phyloP scores from a whole-genome alignment of 345 rosid genomes.

The Boechera divaricarpa region DNA sequence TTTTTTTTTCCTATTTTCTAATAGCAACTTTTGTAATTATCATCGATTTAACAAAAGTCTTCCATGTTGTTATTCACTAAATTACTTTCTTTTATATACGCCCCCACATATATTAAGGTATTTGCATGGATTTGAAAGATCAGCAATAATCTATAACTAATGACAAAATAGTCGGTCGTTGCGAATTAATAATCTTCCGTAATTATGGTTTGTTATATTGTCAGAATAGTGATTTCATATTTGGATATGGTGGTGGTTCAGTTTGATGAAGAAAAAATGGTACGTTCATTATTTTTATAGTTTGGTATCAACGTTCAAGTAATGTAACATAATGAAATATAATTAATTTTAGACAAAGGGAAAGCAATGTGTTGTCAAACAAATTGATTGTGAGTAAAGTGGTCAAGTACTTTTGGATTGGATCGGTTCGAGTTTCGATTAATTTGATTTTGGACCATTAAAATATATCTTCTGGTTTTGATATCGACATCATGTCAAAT shows the following conservation, averaged over 20 bases:
- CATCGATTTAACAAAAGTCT: background rate
- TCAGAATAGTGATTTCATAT: conserved; percentile 7
- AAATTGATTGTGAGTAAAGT: background rate
- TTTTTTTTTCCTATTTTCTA: background rate
- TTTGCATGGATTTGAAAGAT: conserved; percentile 38
- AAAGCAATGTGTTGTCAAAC: background rate
- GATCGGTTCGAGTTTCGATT: background rate
- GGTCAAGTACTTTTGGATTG: background rate
- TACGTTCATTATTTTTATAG: background rate
- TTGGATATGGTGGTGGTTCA: conserved; percentile 10
- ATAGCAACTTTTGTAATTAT: background rate
- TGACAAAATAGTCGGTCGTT: conserved; percentile 11
- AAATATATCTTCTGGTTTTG: too few relatives aligned
- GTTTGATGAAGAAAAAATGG: background rate
- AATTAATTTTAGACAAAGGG: background rate
- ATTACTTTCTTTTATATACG: background rate
- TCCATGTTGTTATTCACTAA: background rate
- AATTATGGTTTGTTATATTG: conserved; percentile 24
- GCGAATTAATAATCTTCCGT: background rate
- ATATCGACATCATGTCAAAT: too few relatives aligned
- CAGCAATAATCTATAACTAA: conserved; percentile 30
- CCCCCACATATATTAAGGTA: background rate
- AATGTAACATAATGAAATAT: background rate
- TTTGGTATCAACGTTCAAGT: background rate
- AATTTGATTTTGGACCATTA: background rate